A percentile compares a stretch with the other conserved stretches of the same genome.
Evolutionary conservation across 116 monocot genomes (phyloP).

Genomic region (Iris pallida): DNA sequence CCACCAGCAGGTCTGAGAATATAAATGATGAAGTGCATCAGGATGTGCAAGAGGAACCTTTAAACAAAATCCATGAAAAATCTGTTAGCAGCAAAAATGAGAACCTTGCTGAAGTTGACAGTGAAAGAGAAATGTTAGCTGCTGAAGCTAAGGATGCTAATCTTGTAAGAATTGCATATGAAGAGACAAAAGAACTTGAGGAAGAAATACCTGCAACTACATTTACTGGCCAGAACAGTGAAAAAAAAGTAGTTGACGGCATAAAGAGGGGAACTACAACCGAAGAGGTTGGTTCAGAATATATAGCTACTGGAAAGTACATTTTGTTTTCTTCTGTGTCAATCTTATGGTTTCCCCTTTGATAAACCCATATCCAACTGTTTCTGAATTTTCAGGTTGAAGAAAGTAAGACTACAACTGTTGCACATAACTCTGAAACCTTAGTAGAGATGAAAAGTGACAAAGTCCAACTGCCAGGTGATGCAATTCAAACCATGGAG

Average conservation of each 20-base stretch:
- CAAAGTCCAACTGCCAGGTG: not conserved
- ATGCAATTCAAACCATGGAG: not conserved
- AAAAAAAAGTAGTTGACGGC: not conserved
- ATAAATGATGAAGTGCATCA: too few relatives aligned
- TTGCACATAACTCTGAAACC: not conserved
- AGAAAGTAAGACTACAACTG: not conserved
- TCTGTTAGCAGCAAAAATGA: not conserved
- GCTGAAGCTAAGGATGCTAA: not conserved
- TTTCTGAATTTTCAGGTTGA: not conserved
- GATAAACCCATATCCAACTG: not conserved
- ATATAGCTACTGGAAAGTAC: not conserved
- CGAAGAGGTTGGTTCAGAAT: constrained; percentile 10
- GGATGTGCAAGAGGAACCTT: too few relatives aligned
- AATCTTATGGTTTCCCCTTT: not conserved
- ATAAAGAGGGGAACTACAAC: not conserved
- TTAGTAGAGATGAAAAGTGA: not conserved
- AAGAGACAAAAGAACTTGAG: not conserved
- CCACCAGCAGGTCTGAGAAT: too few relatives aligned
- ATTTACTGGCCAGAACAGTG: not conserved
- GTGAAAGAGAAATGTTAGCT: not conserved
- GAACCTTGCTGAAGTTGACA: not conserved
- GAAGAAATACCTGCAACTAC: constrained; percentile 3
- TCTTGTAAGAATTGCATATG: not conserved
- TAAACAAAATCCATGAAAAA: not conserved
- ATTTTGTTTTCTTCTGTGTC: not conserved